phyloP scores from a whole-genome alignment of 208 protist genomes.

The Paratrypanosoma confusum region DNA sequence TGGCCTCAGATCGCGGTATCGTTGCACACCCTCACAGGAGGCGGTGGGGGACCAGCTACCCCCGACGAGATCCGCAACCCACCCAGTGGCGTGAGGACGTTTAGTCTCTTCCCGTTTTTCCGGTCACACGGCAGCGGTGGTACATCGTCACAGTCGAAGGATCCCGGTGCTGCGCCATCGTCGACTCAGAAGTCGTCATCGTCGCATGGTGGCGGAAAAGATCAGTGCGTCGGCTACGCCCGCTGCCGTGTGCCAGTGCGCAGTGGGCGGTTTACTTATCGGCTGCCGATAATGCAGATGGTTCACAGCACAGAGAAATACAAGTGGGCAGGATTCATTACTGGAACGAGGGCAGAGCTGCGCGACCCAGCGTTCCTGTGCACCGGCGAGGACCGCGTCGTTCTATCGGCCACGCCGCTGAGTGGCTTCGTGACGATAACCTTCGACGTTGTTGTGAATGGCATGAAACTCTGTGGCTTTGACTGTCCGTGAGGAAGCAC shows the following conservation, averaged over 20 bases:
- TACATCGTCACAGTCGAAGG: no score
- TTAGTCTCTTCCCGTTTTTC: no score
- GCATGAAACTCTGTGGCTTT: slow-evolving; percentile 61
- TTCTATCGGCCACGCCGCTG: slow-evolving; percentile 49
- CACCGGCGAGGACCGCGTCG: slow-evolving; percentile 60
- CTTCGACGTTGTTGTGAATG: slow-evolving; percentile 64
- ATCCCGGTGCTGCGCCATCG: no score
- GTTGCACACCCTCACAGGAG: slow-evolving; percentile 39
- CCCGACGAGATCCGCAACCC: no score
- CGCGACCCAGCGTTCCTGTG: slow-evolving; percentile 73
- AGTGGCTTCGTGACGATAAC: slow-evolving; percentile 48
- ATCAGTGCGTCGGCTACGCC: slow-evolving; percentile 59
- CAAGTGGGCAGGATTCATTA: slow-evolving; percentile 39
- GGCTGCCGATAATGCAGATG: slow-evolving; percentile 66
- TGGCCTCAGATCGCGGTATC: slow-evolving; percentile 80
- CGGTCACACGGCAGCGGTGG: no score
- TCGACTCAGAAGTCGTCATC: no score
- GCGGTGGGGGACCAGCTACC: no score
- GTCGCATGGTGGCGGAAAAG: slow-evolving; percentile 18
- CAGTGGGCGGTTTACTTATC: slow-evolving; percentile 37
- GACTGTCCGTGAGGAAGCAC: no score
- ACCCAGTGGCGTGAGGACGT: no score
- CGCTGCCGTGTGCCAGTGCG: slow-evolving; percentile 72
- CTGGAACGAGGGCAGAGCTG: slow-evolving; percentile 47
- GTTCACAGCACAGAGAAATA: slow-evolving; percentile 52